These are phyloP conservation scores for Entoloma clypeatum DNA, from an alignment of 1,284 basidiomycete species.

Conservation along the genomic window DNA sequence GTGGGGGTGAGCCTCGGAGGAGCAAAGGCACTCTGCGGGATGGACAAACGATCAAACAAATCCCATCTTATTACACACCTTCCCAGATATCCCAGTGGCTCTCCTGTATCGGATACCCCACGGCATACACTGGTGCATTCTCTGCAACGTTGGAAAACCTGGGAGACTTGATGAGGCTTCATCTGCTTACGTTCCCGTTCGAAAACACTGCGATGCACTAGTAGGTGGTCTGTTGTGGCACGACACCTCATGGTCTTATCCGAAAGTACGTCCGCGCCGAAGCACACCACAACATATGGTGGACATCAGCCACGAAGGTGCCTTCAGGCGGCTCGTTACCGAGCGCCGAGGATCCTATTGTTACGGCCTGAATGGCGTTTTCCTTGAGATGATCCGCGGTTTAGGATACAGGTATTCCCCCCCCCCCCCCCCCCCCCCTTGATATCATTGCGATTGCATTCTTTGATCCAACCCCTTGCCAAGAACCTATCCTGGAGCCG, in stretches of 20 bases:
- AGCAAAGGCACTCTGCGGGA: slow-evolving; percentile 25
- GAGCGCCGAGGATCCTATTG: slow-evolving; percentile 11
- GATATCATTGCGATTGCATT: not conserved
- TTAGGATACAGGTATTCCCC: slow-evolving; percentile 7
- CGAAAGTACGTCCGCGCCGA: no score
- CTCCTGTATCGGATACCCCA: slow-evolving; percentile 19
- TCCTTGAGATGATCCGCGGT: slow-evolving; percentile 7
- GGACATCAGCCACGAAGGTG: slow-evolving; percentile 27
- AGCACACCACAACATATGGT: slow-evolving; percentile 32
- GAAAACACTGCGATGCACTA: slow-evolving; percentile 39
- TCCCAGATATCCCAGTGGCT: slow-evolving; percentile 25
- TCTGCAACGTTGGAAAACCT: slow-evolving; percentile 28
- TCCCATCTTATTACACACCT: slow-evolving; percentile 22
- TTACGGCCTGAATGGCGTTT: slow-evolving; percentile 6
- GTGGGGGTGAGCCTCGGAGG: no score
- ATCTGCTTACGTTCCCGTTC: slow-evolving; percentile 31
- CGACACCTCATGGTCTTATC: no score
- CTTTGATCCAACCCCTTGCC: not conserved
- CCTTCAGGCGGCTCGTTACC: slow-evolving; percentile 23
- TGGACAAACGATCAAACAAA: slow-evolving; percentile 23
- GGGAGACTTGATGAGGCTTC: slow-evolving; percentile 23
- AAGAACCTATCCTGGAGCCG: slow-evolving; percentile 29
- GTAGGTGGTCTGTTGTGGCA: no score
- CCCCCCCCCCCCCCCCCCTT: not conserved
- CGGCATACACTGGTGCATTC: slow-evolving; percentile 15